These are phyloP conservation scores for Paxillus involutus DNA, from an alignment of 768 basidiomycete species.

Conservation along the genomic window DNA sequence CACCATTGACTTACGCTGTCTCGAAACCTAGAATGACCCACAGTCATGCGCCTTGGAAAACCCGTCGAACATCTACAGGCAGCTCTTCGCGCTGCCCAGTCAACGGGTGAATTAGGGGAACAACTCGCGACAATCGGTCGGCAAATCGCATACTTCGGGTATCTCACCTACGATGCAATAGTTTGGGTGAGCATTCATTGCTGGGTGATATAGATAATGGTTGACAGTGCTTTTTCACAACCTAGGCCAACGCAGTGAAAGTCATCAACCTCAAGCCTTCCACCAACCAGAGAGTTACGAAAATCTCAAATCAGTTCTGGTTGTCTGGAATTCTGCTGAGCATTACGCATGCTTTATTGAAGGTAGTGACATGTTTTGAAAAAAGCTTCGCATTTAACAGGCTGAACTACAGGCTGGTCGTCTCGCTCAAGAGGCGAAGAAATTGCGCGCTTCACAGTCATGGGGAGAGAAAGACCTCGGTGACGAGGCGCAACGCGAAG, in stretches of 20 bases:
- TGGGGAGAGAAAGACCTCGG: constrained; percentile 69
- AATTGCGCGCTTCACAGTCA: constrained; percentile 42
- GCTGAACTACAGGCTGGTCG: constrained; percentile 48
- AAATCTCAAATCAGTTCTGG: constrained; percentile 83
- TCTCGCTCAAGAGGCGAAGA: constrained; percentile 59
- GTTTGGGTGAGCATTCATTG: constrained; percentile 66
- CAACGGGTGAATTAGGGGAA: constrained; percentile 59
- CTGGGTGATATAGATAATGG: background rate
- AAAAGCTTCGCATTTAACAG: background rate
- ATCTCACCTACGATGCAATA: constrained; percentile 78
- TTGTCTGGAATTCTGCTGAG: constrained; percentile 83
- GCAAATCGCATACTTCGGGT: constrained; percentile 88
- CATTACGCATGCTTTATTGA: constrained; percentile 65
- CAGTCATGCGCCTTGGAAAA: constrained; percentile 93
- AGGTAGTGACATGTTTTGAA: constrained; percentile 41
- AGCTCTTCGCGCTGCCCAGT: constrained; percentile 68
- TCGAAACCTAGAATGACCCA: constrained; percentile 2
- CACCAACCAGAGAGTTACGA: constrained; percentile 58
- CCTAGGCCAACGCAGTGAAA: constrained; percentile 65
- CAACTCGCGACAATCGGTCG: constrained; percentile 77
- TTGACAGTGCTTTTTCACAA: background rate
- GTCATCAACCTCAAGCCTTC: constrained; percentile 61
- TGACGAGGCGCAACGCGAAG: constrained; percentile 63
- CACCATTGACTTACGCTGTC: background rate
- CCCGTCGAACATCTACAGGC: constrained; percentile 93